Base-by-base conservation (phyloP, 108 stramenopile genomes). In the Skeletonema grethae region DNA sequence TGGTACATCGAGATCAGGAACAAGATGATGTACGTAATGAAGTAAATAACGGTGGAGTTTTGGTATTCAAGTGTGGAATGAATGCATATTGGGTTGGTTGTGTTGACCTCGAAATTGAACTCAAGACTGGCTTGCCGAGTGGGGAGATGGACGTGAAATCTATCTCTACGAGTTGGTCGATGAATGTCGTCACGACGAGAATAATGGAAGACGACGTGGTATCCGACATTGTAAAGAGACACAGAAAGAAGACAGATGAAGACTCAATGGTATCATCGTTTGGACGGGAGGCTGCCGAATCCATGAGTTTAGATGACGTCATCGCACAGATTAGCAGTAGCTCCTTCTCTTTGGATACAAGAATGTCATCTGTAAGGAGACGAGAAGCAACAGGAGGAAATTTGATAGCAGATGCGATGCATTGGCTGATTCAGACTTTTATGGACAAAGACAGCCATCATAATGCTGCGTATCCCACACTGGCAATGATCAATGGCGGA, bases 401-500 rank as follows among this genome's bases (percentile, higher is more conserved):
- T 32, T 24, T 81, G 38, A 29, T 81, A 2, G 80, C 80, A 35
- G 80, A 81, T 72, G 75, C 70, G 4, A 74, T 81, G 72, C 80
- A 50, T 4, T 76, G 76, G 80, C 29, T 72, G 38, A 71, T 77
- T 36, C 50, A 61, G 41, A 55, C 63, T 3, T 61, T 61, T 56
- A 58, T 68, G 10, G 57, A 10, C 16, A 59, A 61, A 15, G 18
- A 5, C 48, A 15, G 18, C 7, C 6, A 15, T 2, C 2, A 13
- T 0, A 22, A 7, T 9, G 34, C 25, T 16, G 28, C 3, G n/a
- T 38, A 35, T 18, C 63, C 75, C 29, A 77, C 57, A 55, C 20
- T 80, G 70, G 75, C 80, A 35, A 73, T 81, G 73, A 81, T 81
- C 56, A 81, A 81, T 50, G 80, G 80, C 39, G 80, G 80, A 2